Conservation (phyloP, 164 flowering plant species). For the Houttuynia cordata region DNA sequence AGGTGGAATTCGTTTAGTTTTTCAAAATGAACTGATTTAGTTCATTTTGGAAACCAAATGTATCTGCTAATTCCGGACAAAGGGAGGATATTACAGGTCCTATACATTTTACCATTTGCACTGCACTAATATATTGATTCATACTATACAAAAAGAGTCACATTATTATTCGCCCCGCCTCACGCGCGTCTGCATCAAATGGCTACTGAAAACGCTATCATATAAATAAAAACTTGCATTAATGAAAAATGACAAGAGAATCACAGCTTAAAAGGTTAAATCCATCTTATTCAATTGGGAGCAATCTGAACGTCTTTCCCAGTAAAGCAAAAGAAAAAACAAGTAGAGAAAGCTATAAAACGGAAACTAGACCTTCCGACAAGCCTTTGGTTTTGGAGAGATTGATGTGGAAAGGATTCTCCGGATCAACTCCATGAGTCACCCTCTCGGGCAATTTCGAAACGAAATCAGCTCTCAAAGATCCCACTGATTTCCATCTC, state of each 20-base stretch:
- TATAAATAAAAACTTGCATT: not conserved
- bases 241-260: not conserved
- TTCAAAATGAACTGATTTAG: no score
- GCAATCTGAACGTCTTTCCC: not conserved
- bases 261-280: not conserved
- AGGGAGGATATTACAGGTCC: no score
- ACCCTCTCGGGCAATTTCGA: slow-evolving; percentile 22
- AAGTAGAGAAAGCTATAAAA: not conserved
- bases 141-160: no score
- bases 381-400: slow-evolving; percentile 18
- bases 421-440: slow-evolving; percentile 22
- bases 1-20: no score
- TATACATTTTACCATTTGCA: no score
- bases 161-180: no score
- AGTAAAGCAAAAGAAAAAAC: not conserved
- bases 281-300: not conserved
- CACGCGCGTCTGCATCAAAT: no score
- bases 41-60: no score
- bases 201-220: no score
- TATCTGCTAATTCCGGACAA: no score
- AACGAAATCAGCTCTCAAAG: slow-evolving; percentile 17
- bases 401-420: slow-evolving; percentile 19
- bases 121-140: no score
- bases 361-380: slow-evolving; percentile 15
- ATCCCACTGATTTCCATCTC: slow-evolving; percentile 9